Base-by-base conservation (phyloP, 1,139 yeast species). In the Chernovozyma aurita region DNA sequence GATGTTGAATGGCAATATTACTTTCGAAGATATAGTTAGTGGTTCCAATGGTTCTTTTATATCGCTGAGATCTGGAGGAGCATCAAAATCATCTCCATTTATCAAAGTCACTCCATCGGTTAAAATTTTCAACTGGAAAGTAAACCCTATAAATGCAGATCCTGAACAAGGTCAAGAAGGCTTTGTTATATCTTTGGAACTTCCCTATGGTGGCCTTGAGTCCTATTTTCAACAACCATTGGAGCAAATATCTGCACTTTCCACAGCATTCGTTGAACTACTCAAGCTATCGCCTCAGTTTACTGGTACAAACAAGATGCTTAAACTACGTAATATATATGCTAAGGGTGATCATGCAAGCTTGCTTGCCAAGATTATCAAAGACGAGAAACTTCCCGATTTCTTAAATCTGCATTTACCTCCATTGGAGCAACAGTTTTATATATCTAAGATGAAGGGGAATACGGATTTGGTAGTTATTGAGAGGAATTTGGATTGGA, bases 401-500 rank as follows among this genome's bases (percentile, higher is more conserved):
- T 59, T 57, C 33, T 46, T 64, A 13, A 46, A 57, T 24, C 49
- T 51, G 18, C 53, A 55, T 25, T 50, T 63, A 39, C 60, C 67
- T 9, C 47, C 52, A 4, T 47, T 57, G 22, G 73, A 70, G 44
- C 59, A 53, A 34, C 70, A 67, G 35, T 69, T 66, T 35, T 68
- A 65, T 41, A 39, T 49, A 16, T 46, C 55, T 9, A 58, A 57
- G 35, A 50, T 71, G 9, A 55, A 56, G 22, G 71, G 76, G 6
- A 74, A 74, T 35, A 53, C 76, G 28, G 86, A 83, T 54, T 61
- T 90, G 33, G 71, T 92, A 13, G 80, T 90, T 1, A 51, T 92
- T 17, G 98, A 92, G 52, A 66, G 98, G 36, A 76, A 79, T 39
- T 55, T 80, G 24, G 98, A 92, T 59, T 70, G 77, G 33, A 54